A percentile compares a stretch with the other conserved stretches of the same genome.
Evolutionary conservation across 2,329 filamentous ascomycete species (phyloP).

Genomic region (Microsporum canis): DNA sequence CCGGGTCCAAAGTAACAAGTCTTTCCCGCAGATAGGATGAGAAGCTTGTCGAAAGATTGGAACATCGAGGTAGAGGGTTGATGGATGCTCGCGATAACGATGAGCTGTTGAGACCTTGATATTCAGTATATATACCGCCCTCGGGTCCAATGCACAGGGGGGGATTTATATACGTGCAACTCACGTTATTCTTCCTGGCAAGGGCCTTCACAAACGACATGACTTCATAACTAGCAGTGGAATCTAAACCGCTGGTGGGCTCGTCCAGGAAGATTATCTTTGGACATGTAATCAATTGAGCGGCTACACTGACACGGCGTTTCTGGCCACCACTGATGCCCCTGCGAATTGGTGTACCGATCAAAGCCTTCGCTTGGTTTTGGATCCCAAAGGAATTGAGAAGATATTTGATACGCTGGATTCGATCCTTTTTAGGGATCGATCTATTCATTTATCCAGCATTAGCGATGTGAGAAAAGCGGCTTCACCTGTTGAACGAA

Average conservation of each 20-base stretch:
- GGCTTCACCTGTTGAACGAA: not conserved
- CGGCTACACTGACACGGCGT: constrained; percentile 65
- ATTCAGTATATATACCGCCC: not conserved
- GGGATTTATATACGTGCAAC: constrained; percentile 14
- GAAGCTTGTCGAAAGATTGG: constrained; percentile 66
- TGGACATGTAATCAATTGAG: constrained; percentile 68
- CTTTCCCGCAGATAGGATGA: constrained; percentile 59
- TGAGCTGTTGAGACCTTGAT: constrained; percentile 40
- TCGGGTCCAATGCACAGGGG: not conserved
- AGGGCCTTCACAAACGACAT: constrained; percentile 59
- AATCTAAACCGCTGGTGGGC: constrained; percentile 74
- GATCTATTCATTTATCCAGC: constrained; percentile 24
- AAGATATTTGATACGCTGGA: constrained; percentile 53
- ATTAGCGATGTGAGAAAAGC: not conserved
- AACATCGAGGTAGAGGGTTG: constrained; percentile 74
- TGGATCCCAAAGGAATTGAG: constrained; percentile 62
- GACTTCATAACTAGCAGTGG: constrained; percentile 63
- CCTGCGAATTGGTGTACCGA: constrained; percentile 73
- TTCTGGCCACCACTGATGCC: constrained; percentile 81
- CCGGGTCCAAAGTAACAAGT: constrained; percentile 64
- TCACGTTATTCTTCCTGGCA: constrained; percentile 53
- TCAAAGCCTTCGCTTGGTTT: constrained; percentile 56
- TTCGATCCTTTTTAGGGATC: constrained; percentile 47
- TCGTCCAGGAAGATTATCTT: constrained; percentile 75
- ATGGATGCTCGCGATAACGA: constrained; percentile 74